Evolutionary conservation across 208 protist genomes (phyloP), one percentile per base, ranked within the genome.

Genomic region (Jaenimonas drosophilae): DNA sequence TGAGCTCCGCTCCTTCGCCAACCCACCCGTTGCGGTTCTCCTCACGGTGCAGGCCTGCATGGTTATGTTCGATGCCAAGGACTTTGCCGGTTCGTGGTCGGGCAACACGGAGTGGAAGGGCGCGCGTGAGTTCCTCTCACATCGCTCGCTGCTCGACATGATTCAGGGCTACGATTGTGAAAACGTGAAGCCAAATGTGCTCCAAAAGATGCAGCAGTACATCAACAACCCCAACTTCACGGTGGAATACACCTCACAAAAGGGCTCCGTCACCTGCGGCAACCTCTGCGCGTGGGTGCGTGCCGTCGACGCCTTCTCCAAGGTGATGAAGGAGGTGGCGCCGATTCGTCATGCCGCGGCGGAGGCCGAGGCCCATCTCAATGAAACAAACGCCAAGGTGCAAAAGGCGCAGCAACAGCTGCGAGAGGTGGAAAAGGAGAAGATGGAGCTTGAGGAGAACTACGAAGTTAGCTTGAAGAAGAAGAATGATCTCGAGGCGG

Each of bases 21-120:
- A 95, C 49, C 96, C 96, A 29, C 95, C 96, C 25, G 75, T 71
- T n/a, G 72, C 90, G 17, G 96, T 99, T 54, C 73, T 95, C 24
- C 91, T 92, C 57, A 96, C 93, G 45, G 91, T 96, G 53, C 89
- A 98, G 64, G 91, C 95, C 11, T 95, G 97, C 52, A 97, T 94
- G 79, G 88, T 94, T n/a, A 88, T 99, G 69, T 94, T 98, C 51
- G 89, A 96, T 40, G 55, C 65, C 19, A 88, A 91, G 74, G 81
- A 91, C 45, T 91, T 92, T 62, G 75, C 70, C 56, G 76, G 77
- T 5, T 30, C 73, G 33, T 93, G 78, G 81, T 91, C 76, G n/a
- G 80, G 81, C 39, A 70, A 61, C 43, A 90, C 64, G 38, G 88
- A 92, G 47, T 96, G 89, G 89, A 91, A 96, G 53, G 78, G 78